A percentile compares a stretch with the other conserved stretches of the same genome.
Conservation (phyloP, 169 alveolate genomes). For the Plasmodium coatneyi region DNA sequence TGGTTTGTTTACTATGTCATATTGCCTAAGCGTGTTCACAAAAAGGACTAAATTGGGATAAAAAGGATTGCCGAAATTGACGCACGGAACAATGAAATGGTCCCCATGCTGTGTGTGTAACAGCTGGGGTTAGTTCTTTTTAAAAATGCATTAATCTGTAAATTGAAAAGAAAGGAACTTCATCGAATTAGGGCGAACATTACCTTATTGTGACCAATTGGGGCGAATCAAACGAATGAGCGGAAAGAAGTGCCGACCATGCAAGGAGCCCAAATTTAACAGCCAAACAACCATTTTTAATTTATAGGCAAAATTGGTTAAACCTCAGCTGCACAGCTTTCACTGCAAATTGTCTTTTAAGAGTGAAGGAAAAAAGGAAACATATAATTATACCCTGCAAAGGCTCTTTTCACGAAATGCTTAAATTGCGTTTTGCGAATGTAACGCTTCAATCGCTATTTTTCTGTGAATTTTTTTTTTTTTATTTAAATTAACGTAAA, state of each 20-base stretch:
- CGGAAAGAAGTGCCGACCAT: background rate
- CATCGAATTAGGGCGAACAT: background rate
- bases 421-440: background rate
- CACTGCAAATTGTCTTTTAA: background rate
- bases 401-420: background rate
- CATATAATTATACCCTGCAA: background rate
- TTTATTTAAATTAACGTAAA: background rate
- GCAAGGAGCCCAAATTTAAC: background rate
- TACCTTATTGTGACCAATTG: background rate
- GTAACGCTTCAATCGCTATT: background rate
- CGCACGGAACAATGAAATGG: background rate
- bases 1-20: background rate
- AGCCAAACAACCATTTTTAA: background rate
- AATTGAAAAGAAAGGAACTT: background rate
- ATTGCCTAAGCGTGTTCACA: background rate
- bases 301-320: background rate
- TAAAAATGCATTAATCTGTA: background rate
- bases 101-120: background rate
- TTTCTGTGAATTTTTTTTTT: background rate
- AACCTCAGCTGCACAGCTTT: background rate
- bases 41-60: background rate
- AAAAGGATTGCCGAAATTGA: background rate
- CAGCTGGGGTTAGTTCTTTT: background rate
- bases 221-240: background rate
- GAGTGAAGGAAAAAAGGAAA: background rate